A percentile compares a stretch with the other conserved stretches of the same genome.
These are phyloP conservation scores for Delonix regia DNA, from an alignment of 306 rosid genomes.

Conservation along the genomic window DNA sequence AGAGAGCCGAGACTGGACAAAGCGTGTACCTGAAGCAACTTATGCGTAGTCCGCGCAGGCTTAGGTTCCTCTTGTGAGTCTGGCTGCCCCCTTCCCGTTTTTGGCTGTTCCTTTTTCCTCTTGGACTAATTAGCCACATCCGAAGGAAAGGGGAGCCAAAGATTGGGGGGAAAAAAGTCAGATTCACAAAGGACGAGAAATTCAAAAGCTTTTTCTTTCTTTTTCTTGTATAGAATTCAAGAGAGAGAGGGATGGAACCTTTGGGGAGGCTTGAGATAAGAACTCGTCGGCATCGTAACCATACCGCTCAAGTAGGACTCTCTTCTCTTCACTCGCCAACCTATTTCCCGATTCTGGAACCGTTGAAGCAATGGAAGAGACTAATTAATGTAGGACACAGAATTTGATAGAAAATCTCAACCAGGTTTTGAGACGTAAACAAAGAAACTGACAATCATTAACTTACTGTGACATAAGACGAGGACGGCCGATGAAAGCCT, in stretches of 20 bases:
- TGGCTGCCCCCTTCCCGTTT: conserved; percentile 49
- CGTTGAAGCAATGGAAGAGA: not conserved
- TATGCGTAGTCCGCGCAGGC: conserved; percentile 73
- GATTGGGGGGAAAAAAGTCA: not conserved
- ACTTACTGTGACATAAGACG: conserved; percentile 56
- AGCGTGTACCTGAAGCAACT: conserved; percentile 74
- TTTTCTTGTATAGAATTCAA: conserved; percentile 17
- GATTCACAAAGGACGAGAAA: conserved; percentile 25
- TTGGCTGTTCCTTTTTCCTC: conserved; percentile 58
- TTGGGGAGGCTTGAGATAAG: conserved; percentile 64
- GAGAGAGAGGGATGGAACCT: conserved; percentile 45
- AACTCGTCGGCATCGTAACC: conserved; percentile 81
- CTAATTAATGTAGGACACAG: not conserved
- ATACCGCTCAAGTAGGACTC: conserved; percentile 69
- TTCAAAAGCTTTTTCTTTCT: not conserved
- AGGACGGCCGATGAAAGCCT: conserved; percentile 32
- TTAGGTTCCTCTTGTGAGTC: conserved; percentile 52
- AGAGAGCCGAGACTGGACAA: conserved; percentile 7
- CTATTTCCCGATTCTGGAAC: conserved; percentile 57
- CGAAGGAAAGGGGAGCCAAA: not conserved
- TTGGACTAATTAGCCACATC: conserved; percentile 51
- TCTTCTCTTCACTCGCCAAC: conserved; percentile 59
- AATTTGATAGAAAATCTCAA: not conserved
- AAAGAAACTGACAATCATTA: not conserved
- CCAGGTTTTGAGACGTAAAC: not conserved